Conservation (phyloP, 2,329 filamentous ascomycete genomes). For the Aspergillus bombycis region DNA sequence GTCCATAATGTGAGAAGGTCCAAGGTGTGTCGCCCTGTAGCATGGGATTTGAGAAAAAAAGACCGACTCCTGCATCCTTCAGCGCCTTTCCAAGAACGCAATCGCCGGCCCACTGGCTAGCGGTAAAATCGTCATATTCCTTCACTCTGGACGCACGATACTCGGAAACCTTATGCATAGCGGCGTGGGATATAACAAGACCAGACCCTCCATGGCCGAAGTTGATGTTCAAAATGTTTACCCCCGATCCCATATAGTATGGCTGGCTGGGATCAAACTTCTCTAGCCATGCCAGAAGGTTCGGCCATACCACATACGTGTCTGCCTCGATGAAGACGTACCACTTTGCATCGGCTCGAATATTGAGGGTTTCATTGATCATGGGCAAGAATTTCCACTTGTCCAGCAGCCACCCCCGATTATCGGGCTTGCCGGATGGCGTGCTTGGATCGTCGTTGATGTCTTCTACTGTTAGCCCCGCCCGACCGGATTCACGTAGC, state of each 20-base stretch:
- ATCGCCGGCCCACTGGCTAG: not conserved
- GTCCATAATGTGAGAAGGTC: not conserved
- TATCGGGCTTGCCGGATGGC: slow-evolving; percentile 43
- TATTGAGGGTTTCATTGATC: slow-evolving; percentile 35
- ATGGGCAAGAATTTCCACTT: slow-evolving; percentile 67
- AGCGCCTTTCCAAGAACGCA: not conserved
- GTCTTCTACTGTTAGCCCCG: slow-evolving; percentile 25
- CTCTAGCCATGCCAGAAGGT: slow-evolving; percentile 54
- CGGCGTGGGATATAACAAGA: slow-evolving; percentile 45
- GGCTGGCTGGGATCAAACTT: slow-evolving; percentile 48
- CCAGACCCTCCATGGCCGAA: slow-evolving; percentile 63
- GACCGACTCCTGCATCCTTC: not conserved
- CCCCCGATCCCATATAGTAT: slow-evolving; percentile 57
- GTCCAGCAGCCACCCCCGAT: slow-evolving; percentile 41
- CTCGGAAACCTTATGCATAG: not conserved
- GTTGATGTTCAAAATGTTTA: slow-evolving; percentile 41
- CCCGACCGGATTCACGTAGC: not conserved
- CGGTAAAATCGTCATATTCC: not conserved
- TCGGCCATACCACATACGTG: slow-evolving; percentile 60
- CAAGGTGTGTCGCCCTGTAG: not conserved
- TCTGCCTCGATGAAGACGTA: slow-evolving; percentile 64
- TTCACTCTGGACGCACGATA: not conserved
- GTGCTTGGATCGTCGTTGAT: slow-evolving; percentile 36
- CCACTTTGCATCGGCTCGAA: slow-evolving; percentile 48
- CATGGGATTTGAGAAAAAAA: not conserved